Percentiles rank a stretch among this genome's conserved stretches.
Conservation (phyloP, 2,329 filamentous ascomycete species). For the Talaromyces islandicus region DNA sequence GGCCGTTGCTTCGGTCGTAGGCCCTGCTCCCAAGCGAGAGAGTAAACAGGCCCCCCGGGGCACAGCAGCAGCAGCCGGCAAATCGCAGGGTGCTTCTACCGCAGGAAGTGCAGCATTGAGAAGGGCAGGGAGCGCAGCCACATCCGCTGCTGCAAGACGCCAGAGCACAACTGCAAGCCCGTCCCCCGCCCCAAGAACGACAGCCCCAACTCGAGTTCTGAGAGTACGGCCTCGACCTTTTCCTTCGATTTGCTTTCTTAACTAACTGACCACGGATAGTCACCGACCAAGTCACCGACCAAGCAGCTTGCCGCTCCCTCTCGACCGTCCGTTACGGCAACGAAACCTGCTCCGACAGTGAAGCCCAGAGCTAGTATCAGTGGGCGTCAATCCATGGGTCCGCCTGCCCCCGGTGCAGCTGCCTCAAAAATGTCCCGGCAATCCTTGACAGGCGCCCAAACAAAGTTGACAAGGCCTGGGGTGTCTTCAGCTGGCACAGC, state of each 20-base stretch:
- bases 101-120: constrained; percentile 25
- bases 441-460: constrained; percentile 29
- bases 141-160: constrained; percentile 42
- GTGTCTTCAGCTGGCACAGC: constrained; percentile 20
- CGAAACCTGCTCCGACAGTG: constrained; percentile 38
- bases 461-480: constrained; percentile 28
- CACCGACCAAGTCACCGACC: constrained; percentile 71
- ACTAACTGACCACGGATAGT: constrained; percentile 42
- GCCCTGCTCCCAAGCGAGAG: constrained; percentile 19
- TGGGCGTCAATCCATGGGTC: constrained; percentile 61
- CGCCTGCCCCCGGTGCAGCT: constrained; percentile 42
- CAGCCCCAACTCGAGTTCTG: constrained; percentile 32
- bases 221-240: constrained; percentile 24
- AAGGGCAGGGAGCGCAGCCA: constrained; percentile 41
- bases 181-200: constrained; percentile 57
- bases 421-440: constrained; percentile 32
- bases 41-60: constrained; percentile 31
- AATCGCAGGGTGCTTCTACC: constrained; percentile 35
- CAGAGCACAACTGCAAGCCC: constrained; percentile 69
- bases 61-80: constrained; percentile 21
- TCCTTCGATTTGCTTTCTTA: not conserved
- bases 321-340: constrained; percentile 42
- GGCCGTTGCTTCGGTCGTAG: constrained; percentile 53
- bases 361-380: constrained; percentile 54
- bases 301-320: constrained; percentile 59